These are phyloP conservation scores for Aspergillus diversus DNA, from an alignment of 495 filamentous ascomycete genomes.

Conservation along the genomic window DNA sequence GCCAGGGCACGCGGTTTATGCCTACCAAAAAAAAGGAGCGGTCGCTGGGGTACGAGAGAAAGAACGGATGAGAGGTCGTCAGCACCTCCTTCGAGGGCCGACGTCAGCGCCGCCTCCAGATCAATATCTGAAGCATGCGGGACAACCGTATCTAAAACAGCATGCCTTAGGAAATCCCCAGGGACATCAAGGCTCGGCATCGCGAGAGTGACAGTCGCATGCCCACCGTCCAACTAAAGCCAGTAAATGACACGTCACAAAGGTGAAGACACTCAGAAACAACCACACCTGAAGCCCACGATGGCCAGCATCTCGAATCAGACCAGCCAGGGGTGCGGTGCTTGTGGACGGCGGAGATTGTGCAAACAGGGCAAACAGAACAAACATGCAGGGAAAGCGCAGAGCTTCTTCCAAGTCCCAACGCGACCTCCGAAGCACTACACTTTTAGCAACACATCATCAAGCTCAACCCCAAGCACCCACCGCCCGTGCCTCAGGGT, in stretches of 20 bases:
- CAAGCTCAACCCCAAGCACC: conserved; percentile 3
- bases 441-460: conserved; percentile 28
- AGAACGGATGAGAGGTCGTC: conserved; percentile 50
- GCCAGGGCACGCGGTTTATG: conserved; percentile 28
- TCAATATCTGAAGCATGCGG: conserved; percentile 70
- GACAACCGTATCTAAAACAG: conserved; percentile 76
- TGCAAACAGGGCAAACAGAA: conserved; percentile 42
- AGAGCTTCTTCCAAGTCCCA: conserved; percentile 28
- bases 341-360: conserved; percentile 3
- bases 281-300: neutral
- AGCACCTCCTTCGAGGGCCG: conserved; percentile 50
- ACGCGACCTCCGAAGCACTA: neutral
- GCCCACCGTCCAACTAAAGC: conserved; percentile 12
- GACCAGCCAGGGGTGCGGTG: neutral
- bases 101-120: conserved; percentile 61
- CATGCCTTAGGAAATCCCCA: conserved; percentile 68
- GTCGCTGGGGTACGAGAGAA: conserved; percentile 53
- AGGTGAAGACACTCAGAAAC: neutral
- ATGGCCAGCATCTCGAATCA: neutral
- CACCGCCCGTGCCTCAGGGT: conserved; percentile 3
- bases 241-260: conserved; percentile 2
- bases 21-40: conserved; percentile 73
- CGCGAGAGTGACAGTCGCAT: conserved; percentile 35
- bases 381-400: conserved; percentile 19
- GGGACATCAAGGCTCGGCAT: conserved; percentile 48